Conservation (phyloP, 176 grass and related monocot species). For the Juncus effusus region DNA sequence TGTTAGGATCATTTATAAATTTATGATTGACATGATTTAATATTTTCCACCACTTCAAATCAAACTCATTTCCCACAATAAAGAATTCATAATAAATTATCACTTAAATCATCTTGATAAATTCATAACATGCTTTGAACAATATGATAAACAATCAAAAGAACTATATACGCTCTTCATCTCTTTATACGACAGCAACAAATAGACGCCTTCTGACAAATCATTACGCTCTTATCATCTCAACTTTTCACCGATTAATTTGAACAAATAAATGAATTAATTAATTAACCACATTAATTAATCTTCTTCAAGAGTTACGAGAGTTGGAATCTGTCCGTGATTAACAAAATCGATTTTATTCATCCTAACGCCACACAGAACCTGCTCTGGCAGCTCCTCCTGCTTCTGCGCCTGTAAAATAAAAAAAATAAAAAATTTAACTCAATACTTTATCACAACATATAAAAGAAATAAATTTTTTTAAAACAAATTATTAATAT, state of each 20-base stretch:
- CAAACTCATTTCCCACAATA: too few relatives aligned
- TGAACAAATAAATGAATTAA: too few relatives aligned
- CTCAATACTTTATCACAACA: not conserved
- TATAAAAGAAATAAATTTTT: too few relatives aligned
- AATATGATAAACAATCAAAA: constrained; percentile 5
- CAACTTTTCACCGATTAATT: too few relatives aligned
- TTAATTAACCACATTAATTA: constrained; percentile 13
- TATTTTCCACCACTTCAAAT: too few relatives aligned
- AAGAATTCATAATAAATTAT: too few relatives aligned
- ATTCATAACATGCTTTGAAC: constrained; percentile 12
- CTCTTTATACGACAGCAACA: constrained; percentile 4
- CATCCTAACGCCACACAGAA: constrained; percentile 78
- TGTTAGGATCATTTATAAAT: too few relatives aligned
- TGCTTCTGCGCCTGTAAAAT: constrained; percentile 75
- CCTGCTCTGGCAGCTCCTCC: constrained; percentile 90
- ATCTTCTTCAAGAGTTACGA: constrained; percentile 54
- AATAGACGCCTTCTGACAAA: not conserved
- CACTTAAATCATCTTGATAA: too few relatives aligned
- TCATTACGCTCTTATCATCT: too few relatives aligned
- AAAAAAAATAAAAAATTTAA: constrained; percentile 15
- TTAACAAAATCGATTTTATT: constrained; percentile 89
- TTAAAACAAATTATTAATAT: not conserved
- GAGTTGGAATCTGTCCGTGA: constrained; percentile 73
- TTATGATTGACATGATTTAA: too few relatives aligned
- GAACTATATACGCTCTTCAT: constrained; percentile 15